phyloP scores from a whole-genome alignment of 768 basidiomycete species.

The Lactifluus subvellereus region DNA sequence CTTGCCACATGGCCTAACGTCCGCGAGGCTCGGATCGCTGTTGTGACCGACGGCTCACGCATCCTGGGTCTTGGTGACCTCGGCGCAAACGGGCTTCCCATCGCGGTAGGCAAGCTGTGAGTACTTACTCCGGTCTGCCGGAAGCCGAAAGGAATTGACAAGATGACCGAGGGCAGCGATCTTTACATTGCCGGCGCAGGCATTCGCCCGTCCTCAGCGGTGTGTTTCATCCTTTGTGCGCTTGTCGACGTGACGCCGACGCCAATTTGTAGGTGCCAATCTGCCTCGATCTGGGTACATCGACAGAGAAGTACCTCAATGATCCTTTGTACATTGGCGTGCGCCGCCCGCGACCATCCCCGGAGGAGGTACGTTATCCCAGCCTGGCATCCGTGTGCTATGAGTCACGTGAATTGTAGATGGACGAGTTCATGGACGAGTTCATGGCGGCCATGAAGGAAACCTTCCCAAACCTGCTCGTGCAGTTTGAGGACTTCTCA shows the following conservation, averaged over 20 bases:
- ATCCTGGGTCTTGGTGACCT: conserved; percentile 87
- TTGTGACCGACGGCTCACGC: conserved; percentile 89
- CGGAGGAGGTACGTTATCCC: conserved; percentile 28
- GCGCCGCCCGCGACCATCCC: conserved; percentile 35
- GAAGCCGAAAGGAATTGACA: conserved; percentile 7
- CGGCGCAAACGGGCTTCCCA: conserved; percentile 79
- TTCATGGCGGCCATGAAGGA: conserved; percentile 80
- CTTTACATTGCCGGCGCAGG: conserved; percentile 33
- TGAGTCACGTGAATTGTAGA: conserved; percentile 46
- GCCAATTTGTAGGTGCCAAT: conserved; percentile 44
- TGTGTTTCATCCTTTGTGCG: conserved; percentile 30
- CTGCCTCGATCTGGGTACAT: conserved; percentile 83
- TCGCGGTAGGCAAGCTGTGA: conserved; percentile 82
- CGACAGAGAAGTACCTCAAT: conserved; percentile 70
- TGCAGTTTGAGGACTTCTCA: conserved; percentile 93
- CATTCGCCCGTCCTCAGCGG: conserved; percentile 67
- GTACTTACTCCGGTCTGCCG: background rate
- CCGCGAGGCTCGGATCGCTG: conserved; percentile 75
- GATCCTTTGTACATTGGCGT: conserved; percentile 90
- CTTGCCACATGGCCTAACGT: conserved; percentile 68
- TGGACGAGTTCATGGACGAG: conserved; percentile 85
- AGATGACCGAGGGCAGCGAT: conserved; percentile 3
- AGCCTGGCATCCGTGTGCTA: conserved; percentile 29
- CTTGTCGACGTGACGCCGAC: background rate
- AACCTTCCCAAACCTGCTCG: conserved; percentile 72